phyloP scores from a whole-genome alignment of 2,329 filamentous ascomycete genomes.

The Lithohypha guttulata region DNA sequence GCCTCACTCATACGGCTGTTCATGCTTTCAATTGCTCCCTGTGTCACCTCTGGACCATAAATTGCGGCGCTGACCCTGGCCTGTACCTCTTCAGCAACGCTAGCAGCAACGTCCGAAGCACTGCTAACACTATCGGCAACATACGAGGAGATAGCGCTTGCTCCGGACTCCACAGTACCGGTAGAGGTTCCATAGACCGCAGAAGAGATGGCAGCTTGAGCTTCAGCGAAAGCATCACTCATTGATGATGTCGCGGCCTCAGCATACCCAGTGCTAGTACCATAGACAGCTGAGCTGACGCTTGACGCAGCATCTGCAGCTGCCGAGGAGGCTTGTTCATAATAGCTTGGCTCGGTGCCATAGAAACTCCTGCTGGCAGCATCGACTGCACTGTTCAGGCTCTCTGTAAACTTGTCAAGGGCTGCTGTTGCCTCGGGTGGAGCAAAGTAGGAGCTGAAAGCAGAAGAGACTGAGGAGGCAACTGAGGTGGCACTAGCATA shows the following conservation, averaged over 20 bases:
- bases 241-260: slow-evolving; percentile 46
- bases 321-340: slow-evolving; percentile 45
- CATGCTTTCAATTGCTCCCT: slow-evolving; percentile 28
- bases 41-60: slow-evolving; percentile 33
- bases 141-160: slow-evolving; percentile 34
- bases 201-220: slow-evolving; percentile 44
- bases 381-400: slow-evolving; percentile 48
- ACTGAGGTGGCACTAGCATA: slow-evolving; percentile 33
- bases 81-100: slow-evolving; percentile 12
- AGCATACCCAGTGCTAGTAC: slow-evolving; percentile 40
- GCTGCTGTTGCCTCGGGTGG: slow-evolving; percentile 49
- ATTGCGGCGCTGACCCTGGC: slow-evolving; percentile 34
- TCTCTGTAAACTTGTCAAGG: slow-evolving; percentile 45
- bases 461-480: slow-evolving; percentile 19
- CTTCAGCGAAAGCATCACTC: slow-evolving; percentile 43
- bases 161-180: slow-evolving; percentile 35
- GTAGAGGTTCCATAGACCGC: slow-evolving; percentile 45
- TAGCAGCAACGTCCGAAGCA: slow-evolving; percentile 20
- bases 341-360: slow-evolving; percentile 43
- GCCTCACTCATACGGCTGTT: slow-evolving; percentile 25
- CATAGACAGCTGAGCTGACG: slow-evolving; percentile 46
- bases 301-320: slow-evolving; percentile 37
- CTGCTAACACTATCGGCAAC: slow-evolving; percentile 32
- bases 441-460: slow-evolving; percentile 40
- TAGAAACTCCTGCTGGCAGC: slow-evolving; percentile 49